Conservation (phyloP, 2,329 filamentous ascomycete genomes). For the Aspergillus brunneoviolaceus region DNA sequence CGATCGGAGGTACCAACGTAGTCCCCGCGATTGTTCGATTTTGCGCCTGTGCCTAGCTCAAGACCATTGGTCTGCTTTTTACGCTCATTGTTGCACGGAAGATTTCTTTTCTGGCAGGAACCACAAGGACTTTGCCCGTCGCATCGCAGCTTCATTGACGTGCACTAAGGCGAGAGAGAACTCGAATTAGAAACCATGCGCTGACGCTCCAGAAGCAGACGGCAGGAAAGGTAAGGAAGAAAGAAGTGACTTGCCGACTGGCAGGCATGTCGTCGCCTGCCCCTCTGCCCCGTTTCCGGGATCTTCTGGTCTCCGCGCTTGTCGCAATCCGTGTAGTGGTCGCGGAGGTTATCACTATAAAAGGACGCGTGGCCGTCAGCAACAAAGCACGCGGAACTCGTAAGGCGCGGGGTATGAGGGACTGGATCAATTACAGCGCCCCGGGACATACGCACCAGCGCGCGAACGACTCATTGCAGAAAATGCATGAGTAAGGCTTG, state of each 20-base stretch:
- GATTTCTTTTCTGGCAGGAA: constrained; percentile 45
- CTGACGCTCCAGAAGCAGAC: not conserved
- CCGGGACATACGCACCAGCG: constrained; percentile 38
- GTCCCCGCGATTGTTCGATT: constrained; percentile 27
- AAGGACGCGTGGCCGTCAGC: not conserved
- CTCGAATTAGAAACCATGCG: constrained; percentile 4
- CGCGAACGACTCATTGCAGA: constrained; percentile 47
- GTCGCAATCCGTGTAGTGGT: constrained; percentile 46
- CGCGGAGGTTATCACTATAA: constrained; percentile 46
- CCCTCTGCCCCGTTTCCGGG: constrained; percentile 47
- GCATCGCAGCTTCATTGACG: constrained; percentile 49
- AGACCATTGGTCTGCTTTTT: constrained; percentile 19
- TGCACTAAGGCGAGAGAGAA: constrained; percentile 36
- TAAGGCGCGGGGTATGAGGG: not conserved
- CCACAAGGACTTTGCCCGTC: constrained; percentile 46
- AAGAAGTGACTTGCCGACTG: constrained; percentile 39
- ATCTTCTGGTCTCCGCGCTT: constrained; percentile 44
- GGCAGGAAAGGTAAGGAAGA: not conserved
- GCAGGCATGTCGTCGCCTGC: constrained; percentile 49
- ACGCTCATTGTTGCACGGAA: constrained; percentile 41
- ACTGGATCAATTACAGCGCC: not conserved
- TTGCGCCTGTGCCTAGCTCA: constrained; percentile 22
- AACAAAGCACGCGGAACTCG: not conserved
- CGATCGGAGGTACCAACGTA: constrained; percentile 40
- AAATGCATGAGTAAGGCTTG: constrained; percentile 49